phyloP scores from a whole-genome alignment of 2,329 filamentous ascomycete genomes.

The Esteya vermicola region DNA sequence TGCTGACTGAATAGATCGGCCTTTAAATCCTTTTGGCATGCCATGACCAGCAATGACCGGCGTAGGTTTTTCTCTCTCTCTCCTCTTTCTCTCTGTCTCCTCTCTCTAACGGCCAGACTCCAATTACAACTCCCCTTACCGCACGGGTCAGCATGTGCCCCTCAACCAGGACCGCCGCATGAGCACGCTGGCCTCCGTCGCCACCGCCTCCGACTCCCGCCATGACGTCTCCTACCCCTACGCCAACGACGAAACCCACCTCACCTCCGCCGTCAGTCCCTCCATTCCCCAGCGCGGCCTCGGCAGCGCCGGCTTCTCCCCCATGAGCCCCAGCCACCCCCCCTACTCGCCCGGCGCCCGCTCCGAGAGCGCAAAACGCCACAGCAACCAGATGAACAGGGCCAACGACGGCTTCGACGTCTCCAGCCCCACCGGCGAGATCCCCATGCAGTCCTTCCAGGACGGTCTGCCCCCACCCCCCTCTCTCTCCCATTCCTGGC shows the following conservation, averaged over 20 bases:
- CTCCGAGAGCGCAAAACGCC: conserved; percentile 55
- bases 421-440: conserved; percentile 58
- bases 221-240: conserved; percentile 70
- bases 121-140: conserved; percentile 81
- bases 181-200: conserved; percentile 72
- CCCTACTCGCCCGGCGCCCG: conserved; percentile 87
- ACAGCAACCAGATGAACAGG: conserved; percentile 45
- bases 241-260: conserved; percentile 45
- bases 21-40: conserved; percentile 91
- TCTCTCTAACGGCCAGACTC: conserved; percentile 48
- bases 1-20: conserved; percentile 32
- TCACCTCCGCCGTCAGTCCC: conserved; percentile 1
- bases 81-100: not conserved
- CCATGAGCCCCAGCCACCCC: not conserved
- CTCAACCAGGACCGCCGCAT: conserved; percentile 59
- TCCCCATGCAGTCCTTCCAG: conserved; percentile 91
- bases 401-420: conserved; percentile 54
- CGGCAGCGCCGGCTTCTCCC: conserved; percentile 1
- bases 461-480: conserved; percentile 84
- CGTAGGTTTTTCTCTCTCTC: conserved; percentile 29
- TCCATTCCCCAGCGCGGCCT: not conserved
- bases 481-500: conserved; percentile 81
- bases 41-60: conserved; percentile 60
- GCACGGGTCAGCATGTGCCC: conserved; percentile 79
- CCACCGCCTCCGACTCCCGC: conserved; percentile 79